phyloP scores from a whole-genome alignment of 805 yeast genomes.

The Yarrowia divulgata region DNA sequence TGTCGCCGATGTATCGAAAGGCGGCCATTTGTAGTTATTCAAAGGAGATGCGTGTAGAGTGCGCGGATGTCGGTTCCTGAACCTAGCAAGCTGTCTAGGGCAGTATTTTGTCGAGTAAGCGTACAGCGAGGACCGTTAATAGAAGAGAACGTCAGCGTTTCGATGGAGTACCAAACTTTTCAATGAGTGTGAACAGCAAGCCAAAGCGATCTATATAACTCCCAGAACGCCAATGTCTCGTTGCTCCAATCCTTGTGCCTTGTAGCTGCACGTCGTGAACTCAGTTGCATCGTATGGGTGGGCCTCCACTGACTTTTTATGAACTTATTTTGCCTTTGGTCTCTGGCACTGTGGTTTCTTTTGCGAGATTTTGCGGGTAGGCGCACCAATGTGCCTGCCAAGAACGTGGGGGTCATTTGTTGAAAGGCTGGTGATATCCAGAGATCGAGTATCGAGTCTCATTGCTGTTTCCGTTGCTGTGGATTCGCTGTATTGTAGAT shows the following conservation, averaged over 20 bases:
- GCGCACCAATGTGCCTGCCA: conserved; percentile 9
- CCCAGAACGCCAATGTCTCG: not conserved
- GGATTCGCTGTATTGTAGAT: not conserved
- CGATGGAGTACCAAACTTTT: not conserved
- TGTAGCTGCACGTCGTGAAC: conserved; percentile 13
- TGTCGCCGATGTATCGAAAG: conserved; percentile 18
- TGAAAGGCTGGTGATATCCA: too few relatives aligned
- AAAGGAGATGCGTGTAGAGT: not conserved
- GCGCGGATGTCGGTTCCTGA: not conserved
- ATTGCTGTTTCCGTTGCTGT: not conserved
- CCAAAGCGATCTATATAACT: conserved; percentile 20
- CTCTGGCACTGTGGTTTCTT: not conserved
- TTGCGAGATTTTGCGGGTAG: conserved; percentile 20
- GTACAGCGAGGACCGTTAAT: not conserved
- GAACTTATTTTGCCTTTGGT: not conserved
- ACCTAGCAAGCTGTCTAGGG: not conserved
- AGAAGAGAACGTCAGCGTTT: not conserved
- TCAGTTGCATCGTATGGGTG: not conserved
- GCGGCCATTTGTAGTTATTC: not conserved
- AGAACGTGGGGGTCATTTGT: conserved; percentile 4
- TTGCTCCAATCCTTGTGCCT: conserved; percentile 13
- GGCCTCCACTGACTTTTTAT: not conserved
- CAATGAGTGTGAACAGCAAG: not conserved
- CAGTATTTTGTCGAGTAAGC: not conserved
- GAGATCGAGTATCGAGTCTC: not conserved